Percentiles rank a stretch among this genome's conserved stretches.
These are phyloP conservation scores for Heritiera littoralis DNA, from an alignment of 345 rosid genomes.

Conservation along the genomic window DNA sequence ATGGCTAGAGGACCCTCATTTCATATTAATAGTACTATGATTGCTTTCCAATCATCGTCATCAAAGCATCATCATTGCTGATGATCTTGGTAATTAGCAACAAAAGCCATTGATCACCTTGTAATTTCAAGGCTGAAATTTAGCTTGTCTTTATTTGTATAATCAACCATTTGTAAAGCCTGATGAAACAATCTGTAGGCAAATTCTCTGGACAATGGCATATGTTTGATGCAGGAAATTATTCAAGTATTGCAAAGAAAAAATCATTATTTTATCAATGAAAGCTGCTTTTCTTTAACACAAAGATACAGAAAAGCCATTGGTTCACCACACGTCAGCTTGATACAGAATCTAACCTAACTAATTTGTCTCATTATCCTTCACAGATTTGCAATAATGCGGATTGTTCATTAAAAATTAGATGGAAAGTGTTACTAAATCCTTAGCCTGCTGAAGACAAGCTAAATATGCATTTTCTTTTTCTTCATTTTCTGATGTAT, in stretches of 20 bases:
- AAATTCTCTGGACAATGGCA: not conserved
- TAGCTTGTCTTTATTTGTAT: not conserved
- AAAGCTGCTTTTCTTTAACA: not conserved
- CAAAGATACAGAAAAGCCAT: constrained; percentile 8
- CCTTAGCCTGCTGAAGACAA: not conserved
- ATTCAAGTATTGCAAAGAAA: too few species aligned
- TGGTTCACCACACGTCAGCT: not conserved
- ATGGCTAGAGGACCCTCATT: constrained; percentile 17
- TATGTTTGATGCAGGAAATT: not conserved
- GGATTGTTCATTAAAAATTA: not conserved
- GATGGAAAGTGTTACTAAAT: not conserved
- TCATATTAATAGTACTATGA: not conserved
- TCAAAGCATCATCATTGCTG: constrained; percentile 18
- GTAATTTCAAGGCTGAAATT: constrained; percentile 7
- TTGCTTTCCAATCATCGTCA: constrained; percentile 6
- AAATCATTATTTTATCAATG: too few species aligned
- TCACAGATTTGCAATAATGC: not conserved
- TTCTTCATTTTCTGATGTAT: not conserved
- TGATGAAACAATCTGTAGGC: not conserved
- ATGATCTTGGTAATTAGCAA: not conserved
- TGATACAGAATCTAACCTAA: constrained; percentile 18
- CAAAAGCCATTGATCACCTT: not conserved
- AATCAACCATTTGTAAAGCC: not conserved
- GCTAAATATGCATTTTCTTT: not conserved
- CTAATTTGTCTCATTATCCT: constrained; percentile 12